These are phyloP conservation scores for Biscutella laevigata DNA, from an alignment of 441 rosid species.

Conservation along the genomic window DNA sequence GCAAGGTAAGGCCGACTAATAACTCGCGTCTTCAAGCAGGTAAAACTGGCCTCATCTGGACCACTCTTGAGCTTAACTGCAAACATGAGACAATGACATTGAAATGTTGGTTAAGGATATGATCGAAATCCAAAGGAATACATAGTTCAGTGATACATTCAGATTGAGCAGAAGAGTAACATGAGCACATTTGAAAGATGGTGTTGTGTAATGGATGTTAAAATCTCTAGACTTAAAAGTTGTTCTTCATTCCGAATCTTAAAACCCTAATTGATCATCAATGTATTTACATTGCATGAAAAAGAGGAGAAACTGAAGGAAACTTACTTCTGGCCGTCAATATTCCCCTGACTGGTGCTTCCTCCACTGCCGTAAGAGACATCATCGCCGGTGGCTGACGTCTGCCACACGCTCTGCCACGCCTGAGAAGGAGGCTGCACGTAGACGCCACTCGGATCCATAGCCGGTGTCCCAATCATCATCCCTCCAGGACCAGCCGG, in stretches of 20 bases:
- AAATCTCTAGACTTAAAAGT: background rate
- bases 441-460: conserved; percentile 73
- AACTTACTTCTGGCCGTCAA: conserved; percentile 58
- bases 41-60: conserved; percentile 14
- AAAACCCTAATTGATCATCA: background rate
- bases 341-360: conserved; percentile 56
- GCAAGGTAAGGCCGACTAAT: conserved; percentile 27
- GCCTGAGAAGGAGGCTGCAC: conserved; percentile 91
- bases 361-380: conserved; percentile 68
- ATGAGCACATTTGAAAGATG: background rate
- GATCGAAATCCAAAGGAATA: too few species aligned
- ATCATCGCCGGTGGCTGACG: conserved; percentile 48
- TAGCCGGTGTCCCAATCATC: conserved; percentile 90
- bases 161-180: background rate
- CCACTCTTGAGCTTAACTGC: conserved; percentile 34
- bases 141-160: conserved; percentile 2
- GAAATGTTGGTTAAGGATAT: background rate
- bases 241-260: conserved; percentile 1
- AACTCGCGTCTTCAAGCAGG: conserved; percentile 30
- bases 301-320: too few species aligned
- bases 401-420: conserved; percentile 96
- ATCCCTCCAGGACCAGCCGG: conserved; percentile 71
- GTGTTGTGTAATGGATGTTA: background rate
- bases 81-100: conserved; percentile 17
- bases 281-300: conserved; percentile 10